phyloP scores from a whole-genome alignment of 805 yeast genomes.

The Yarrowia porcina region DNA sequence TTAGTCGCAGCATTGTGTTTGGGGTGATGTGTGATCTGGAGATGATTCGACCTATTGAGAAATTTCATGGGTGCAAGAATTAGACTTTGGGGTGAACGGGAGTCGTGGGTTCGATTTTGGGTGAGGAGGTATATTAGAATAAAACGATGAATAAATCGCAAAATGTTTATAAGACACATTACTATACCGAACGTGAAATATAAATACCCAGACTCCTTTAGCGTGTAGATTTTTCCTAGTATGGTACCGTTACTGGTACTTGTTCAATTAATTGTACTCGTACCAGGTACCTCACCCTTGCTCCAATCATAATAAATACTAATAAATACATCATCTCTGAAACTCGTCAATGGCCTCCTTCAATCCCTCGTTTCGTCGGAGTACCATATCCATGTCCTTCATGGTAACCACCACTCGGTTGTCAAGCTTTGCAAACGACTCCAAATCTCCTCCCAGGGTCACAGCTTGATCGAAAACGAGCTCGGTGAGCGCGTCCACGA shows the following conservation, averaged over 20 bases:
- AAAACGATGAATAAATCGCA: neutral
- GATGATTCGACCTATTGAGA: neutral
- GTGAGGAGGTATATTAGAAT: neutral
- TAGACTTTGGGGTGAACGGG: neutral
- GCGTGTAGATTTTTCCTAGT: too few species aligned
- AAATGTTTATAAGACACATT: too few species aligned
- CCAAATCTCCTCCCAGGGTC: slow-evolving; percentile 35
- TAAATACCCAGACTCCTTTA: too few species aligned
- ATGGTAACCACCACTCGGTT: slow-evolving; percentile 33
- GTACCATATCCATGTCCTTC: slow-evolving; percentile 36
- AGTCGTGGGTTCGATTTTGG: neutral
- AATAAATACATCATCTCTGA: neutral
- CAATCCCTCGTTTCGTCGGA: slow-evolving; percentile 36
- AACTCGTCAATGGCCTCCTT: slow-evolving; percentile 15
- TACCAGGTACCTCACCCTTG: too few species aligned
- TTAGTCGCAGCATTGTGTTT: slow-evolving; percentile 15
- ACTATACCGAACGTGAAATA: too few species aligned
- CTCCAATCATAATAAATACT: neutral
- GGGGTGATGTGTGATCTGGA: slow-evolving; percentile 24
- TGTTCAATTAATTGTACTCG: too few species aligned
- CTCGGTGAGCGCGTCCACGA: slow-evolving; percentile 37
- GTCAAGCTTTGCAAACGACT: slow-evolving; percentile 36
- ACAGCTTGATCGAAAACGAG: slow-evolving; percentile 37
- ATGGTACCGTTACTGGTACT: too few species aligned
- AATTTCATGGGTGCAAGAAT: neutral